Conservation (phyloP, 2,329 filamentous ascomycete species). For the Fusarium sp. region DNA sequence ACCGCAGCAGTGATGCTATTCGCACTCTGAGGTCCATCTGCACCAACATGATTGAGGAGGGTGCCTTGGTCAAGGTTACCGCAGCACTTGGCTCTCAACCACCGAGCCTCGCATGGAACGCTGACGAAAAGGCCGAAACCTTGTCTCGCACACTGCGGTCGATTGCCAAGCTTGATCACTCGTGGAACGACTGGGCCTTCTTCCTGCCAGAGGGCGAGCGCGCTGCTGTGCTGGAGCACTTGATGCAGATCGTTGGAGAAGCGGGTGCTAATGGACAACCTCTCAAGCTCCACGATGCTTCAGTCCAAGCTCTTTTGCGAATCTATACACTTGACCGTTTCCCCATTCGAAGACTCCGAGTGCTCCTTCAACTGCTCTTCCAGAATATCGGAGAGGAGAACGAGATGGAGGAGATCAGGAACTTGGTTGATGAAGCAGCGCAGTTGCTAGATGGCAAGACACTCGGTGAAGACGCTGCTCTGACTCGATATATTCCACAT, state of each 20-base stretch:
- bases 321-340: conserved; percentile 63
- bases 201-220: conserved; percentile 64
- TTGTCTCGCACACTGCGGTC: conserved; percentile 71
- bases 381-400: conserved; percentile 61
- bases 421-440: conserved; percentile 55
- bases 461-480: conserved; percentile 58
- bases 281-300: conserved; percentile 58
- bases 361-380: conserved; percentile 62
- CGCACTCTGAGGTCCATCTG: conserved; percentile 71
- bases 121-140: conserved; percentile 60
- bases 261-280: conserved; percentile 50
- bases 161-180: conserved; percentile 69
- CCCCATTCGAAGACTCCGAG: conserved; percentile 65
- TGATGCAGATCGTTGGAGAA: conserved; percentile 63
- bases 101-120: conserved; percentile 65
- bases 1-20: conserved; percentile 68
- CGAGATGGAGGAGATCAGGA: conserved; percentile 54
- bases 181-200: conserved; percentile 68
- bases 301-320: conserved; percentile 60
- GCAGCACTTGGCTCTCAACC: conserved; percentile 62
- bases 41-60: conserved; percentile 69
- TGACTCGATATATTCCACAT: conserved; percentile 62
- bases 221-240: conserved; percentile 70
- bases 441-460: conserved; percentile 52
- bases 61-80: conserved; percentile 67